A percentile compares a stretch with the other conserved stretches of the same genome.
Conservation (phyloP, 139 green algal genomes). For the Penium margaritaceum region DNA sequence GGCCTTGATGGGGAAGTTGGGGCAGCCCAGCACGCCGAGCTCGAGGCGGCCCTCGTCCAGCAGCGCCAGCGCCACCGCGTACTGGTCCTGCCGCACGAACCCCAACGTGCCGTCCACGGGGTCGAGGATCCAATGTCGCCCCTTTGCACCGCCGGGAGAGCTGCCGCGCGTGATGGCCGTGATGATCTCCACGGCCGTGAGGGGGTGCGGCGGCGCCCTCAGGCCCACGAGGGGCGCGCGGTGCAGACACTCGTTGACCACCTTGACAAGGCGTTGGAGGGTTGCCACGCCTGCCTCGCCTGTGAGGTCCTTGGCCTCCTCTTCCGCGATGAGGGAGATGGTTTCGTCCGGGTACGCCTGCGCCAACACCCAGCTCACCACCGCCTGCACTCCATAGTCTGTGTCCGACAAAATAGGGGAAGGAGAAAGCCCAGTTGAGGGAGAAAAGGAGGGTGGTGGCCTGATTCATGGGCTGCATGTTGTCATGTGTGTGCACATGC, state of each 20-base stretch:
- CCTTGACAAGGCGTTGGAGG: slow-evolving; percentile 66
- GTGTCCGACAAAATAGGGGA: too few species aligned
- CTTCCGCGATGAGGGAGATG: slow-evolving; percentile 49
- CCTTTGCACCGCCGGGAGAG: slow-evolving; percentile 35
- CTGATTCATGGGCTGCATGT: too few species aligned
- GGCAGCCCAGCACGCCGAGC: slow-evolving; percentile 53
- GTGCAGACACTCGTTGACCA: slow-evolving; percentile 69
- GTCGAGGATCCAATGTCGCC: slow-evolving; percentile 51
- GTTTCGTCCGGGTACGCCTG: slow-evolving; percentile 26
- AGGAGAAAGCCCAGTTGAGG: too few species aligned
- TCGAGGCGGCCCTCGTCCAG: slow-evolving; percentile 48
- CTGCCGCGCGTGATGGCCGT: slow-evolving; percentile 45
- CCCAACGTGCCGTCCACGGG: slow-evolving; percentile 55
- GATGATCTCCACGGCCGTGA: slow-evolving; percentile 25
- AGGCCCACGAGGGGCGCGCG: slow-evolving; percentile 17
- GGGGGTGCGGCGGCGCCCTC: not conserved
- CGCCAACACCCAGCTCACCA: slow-evolving; percentile 40
- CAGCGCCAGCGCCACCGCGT: slow-evolving; percentile 51
- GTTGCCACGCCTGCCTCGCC: slow-evolving; percentile 8
- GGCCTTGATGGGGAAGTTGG: slow-evolving; percentile 48
- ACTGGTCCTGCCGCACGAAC: slow-evolving; percentile 52
- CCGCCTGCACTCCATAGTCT: slow-evolving; percentile 53
- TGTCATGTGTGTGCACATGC: too few species aligned
- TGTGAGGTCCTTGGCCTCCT: slow-evolving; percentile 47
- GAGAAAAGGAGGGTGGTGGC: too few species aligned